phyloP scores from a whole-genome alignment of 306 rosid species.

The Castanea crenata region DNA sequence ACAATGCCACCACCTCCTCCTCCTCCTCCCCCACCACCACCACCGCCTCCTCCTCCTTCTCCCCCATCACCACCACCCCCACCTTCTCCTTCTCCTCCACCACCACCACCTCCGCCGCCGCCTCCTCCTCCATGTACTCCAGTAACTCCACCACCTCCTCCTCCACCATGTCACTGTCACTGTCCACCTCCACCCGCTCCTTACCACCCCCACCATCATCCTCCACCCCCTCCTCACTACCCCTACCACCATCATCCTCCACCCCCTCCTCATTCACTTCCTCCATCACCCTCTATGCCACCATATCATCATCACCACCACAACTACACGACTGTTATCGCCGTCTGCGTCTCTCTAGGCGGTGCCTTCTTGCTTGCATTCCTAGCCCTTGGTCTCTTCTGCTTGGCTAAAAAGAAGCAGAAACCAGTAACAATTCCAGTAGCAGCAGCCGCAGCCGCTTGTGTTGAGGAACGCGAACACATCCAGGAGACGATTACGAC shows the following conservation, averaged over 20 bases:
- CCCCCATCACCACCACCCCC: not conserved
- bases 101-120: too few relatives aligned
- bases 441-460: not conserved
- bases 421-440: not conserved
- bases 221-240: too few relatives aligned
- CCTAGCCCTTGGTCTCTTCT: constrained; percentile 19
- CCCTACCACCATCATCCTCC: too few relatives aligned
- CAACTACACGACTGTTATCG: constrained; percentile 2
- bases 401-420: constrained; percentile 14
- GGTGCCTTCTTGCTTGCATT: constrained; percentile 26
- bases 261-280: not conserved
- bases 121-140: too few relatives aligned
- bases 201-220: too few relatives aligned
- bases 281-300: not conserved
- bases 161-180: too few relatives aligned
- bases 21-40: too few relatives aligned
- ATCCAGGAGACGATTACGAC: too few relatives aligned
- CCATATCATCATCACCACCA: not conserved
- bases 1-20: too few relatives aligned
- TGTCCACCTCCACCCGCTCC: too few relatives aligned
- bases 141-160: too few relatives aligned
- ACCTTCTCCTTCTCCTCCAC: too few relatives aligned
- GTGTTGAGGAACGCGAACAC: constrained; percentile 5
- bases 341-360: constrained; percentile 16
- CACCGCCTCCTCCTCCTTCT: not conserved